Conservation (phyloP, 1,139 yeast species). For the Saccharomyces hybrid region DNA sequence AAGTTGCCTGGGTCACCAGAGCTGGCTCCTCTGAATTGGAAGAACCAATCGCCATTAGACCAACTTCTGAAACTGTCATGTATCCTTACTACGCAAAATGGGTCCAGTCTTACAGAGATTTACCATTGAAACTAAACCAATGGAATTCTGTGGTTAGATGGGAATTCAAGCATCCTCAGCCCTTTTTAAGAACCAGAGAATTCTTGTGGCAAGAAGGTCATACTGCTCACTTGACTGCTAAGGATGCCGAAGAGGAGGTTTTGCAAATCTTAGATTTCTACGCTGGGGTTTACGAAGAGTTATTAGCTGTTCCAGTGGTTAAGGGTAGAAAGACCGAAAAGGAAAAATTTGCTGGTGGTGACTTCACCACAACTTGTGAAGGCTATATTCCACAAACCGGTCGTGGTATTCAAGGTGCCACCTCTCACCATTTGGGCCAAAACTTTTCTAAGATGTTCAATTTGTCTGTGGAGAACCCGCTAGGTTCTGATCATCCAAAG, state of each 20-base stretch:
- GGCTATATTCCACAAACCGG: constrained; percentile 98
- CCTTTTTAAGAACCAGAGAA: constrained; percentile 96
- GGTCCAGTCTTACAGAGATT: constrained; percentile 97
- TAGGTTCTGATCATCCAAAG: constrained; percentile 79
- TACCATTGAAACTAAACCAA: constrained; percentile 92
- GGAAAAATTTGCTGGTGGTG: constrained; percentile 98
- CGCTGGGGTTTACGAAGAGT: constrained; percentile 75
- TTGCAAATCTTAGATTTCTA: constrained; percentile 79
- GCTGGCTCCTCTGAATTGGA: constrained; percentile 94
- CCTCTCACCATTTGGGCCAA: constrained; percentile 96
- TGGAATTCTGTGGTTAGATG: constrained; percentile 99
- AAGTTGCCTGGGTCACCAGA: constrained; percentile 98
- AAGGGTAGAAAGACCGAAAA: constrained; percentile 94
- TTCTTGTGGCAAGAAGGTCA: constrained; percentile 99
- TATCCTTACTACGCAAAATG: constrained; percentile 98
- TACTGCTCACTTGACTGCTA: constrained; percentile 83
- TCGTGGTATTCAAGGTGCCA: constrained; percentile 99
- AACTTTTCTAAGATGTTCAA: constrained; percentile 98
- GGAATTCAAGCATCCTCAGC: constrained; percentile 99
- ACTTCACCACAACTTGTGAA: constrained; percentile 90
- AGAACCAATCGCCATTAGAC: constrained; percentile 98
- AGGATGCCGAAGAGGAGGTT: constrained; percentile 79
- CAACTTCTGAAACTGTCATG: constrained; percentile 99
- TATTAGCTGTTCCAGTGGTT: constrained; percentile 94
- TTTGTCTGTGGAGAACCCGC: constrained; percentile 91